phyloP scores from a whole-genome alignment of 495 filamentous ascomycete genomes.

The Aspergillus wentii region DNA sequence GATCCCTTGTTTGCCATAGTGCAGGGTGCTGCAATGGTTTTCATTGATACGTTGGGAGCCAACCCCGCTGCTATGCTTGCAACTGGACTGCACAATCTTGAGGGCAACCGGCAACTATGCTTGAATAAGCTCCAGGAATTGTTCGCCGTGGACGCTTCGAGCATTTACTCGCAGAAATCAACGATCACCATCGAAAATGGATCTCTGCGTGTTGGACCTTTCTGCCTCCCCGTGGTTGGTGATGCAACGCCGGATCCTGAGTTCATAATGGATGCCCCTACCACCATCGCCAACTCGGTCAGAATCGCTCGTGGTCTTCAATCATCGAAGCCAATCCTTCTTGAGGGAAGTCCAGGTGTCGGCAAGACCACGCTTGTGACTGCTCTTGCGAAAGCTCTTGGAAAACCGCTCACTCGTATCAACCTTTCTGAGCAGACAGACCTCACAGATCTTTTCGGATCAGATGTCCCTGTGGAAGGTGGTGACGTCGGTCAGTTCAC shows the following conservation, averaged over 20 bases:
- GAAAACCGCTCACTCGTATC: conserved; percentile 80
- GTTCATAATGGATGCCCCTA: conserved; percentile 82
- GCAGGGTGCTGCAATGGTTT: conserved; percentile 93
- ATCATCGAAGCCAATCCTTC: conserved; percentile 79
- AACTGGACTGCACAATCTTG: conserved; percentile 50
- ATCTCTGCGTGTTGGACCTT: conserved; percentile 63
- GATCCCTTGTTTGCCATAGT: conserved; percentile 57
- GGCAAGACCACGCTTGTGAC: conserved; percentile 93
- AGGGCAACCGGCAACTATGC: conserved; percentile 63
- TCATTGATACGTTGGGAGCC: conserved; percentile 89
- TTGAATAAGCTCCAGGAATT: conserved; percentile 66
- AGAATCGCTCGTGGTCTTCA: conserved; percentile 87
- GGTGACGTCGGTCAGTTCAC: conserved; percentile 80
- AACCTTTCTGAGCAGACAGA: conserved; percentile 98
- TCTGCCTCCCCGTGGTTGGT: conserved; percentile 53
- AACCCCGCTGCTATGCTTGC: conserved; percentile 84
- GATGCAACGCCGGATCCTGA: conserved; percentile 47
- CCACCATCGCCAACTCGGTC: conserved; percentile 84
- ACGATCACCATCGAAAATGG: conserved; percentile 41
- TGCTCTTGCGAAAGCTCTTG: conserved; percentile 72
- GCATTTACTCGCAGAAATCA: conserved; percentile 56
- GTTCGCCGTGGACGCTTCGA: conserved; percentile 54
- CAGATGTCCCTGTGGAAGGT: conserved; percentile 91
- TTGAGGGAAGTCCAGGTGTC: conserved; percentile 95
- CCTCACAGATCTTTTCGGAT: conserved; percentile 94